Evolutionary conservation across 371 early-diverging fungal species (phyloP).

Genomic region (Mortierella sp.): DNA sequence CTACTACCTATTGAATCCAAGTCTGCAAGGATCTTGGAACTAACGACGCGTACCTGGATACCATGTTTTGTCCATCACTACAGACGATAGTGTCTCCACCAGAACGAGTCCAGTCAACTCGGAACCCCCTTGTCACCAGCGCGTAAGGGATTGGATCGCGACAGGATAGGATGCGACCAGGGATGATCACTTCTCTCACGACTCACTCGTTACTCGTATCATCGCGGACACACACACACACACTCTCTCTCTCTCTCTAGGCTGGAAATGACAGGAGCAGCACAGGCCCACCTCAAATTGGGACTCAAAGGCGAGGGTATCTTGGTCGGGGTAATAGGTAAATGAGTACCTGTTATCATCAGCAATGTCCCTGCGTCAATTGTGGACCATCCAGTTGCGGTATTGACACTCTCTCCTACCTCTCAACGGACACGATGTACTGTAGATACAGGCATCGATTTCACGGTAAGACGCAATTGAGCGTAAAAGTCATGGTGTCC

Average conservation of each 20-base stretch:
- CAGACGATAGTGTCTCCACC: conserved; percentile 39
- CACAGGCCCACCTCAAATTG: conserved; percentile 27
- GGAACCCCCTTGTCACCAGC: conserved; percentile 23
- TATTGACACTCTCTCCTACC: not conserved
- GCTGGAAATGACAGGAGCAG: conserved; percentile 50
- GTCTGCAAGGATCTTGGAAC: too few species aligned
- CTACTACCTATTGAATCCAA: conserved; percentile 1
- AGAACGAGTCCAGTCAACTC: conserved; percentile 18
- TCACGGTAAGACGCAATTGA: conserved; percentile 26
- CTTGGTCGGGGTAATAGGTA: conserved; percentile 73
- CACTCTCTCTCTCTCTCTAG: conserved; percentile 5
- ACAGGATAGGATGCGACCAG: not conserved
- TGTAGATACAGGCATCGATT: conserved; percentile 64
- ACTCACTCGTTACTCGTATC: not conserved
- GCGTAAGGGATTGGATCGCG: conserved; percentile 26
- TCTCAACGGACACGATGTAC: not conserved
- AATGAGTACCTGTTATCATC: not conserved
- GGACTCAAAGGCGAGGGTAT: conserved; percentile 62
- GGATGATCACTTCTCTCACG: not conserved
- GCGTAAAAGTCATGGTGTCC: too few species aligned
- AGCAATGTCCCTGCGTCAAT: not conserved
- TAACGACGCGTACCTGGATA: too few species aligned
- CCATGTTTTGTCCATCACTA: not conserved
- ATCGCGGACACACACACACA: not conserved
- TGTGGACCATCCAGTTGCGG: not conserved